These are phyloP conservation scores for Paracorniculantispora psalliotae DNA, from an alignment of 2,329 filamentous ascomycete species.

Conservation along the genomic window DNA sequence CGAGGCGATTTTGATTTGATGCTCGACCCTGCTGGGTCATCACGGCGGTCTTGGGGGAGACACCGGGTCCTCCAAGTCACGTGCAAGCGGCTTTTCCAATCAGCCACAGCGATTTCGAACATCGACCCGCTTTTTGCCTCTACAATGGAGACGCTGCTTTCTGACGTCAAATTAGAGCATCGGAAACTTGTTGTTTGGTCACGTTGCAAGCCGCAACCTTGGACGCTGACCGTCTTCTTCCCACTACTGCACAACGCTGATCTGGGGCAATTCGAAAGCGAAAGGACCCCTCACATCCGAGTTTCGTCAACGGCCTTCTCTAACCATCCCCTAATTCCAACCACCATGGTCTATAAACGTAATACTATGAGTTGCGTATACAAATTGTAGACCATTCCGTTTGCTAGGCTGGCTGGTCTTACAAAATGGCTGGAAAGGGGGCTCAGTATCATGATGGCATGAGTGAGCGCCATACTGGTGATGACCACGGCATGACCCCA, in stretches of 20 bases:
- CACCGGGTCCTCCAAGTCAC: constrained; percentile 6
- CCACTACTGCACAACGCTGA: not conserved
- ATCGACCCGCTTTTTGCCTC: not conserved
- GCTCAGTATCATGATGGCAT: not conserved
- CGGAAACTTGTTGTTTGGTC: not conserved
- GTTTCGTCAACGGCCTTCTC: not conserved
- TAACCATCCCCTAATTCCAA: not conserved
- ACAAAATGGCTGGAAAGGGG: not conserved
- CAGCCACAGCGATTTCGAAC: not conserved
- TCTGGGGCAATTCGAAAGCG: not conserved
- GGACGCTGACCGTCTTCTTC: not conserved
- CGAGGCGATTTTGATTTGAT: not conserved
- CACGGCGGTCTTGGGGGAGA: not conserved
- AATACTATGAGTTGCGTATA: not conserved
- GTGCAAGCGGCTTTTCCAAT: not conserved
- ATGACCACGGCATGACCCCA: not conserved
- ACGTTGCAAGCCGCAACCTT: not conserved
- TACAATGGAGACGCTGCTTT: not conserved
- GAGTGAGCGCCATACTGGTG: not conserved
- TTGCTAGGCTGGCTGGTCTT: not conserved
- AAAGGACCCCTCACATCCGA: not conserved
- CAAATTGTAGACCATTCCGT: not conserved
- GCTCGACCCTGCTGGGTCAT: constrained; percentile 8
- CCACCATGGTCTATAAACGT: not conserved
- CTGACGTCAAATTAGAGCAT: constrained; percentile 5